Percentiles rank a stretch among this genome's conserved stretches.
phyloP scores from a whole-genome alignment of 164 flowering plant genomes.

The Amborella trichopoda region DNA sequence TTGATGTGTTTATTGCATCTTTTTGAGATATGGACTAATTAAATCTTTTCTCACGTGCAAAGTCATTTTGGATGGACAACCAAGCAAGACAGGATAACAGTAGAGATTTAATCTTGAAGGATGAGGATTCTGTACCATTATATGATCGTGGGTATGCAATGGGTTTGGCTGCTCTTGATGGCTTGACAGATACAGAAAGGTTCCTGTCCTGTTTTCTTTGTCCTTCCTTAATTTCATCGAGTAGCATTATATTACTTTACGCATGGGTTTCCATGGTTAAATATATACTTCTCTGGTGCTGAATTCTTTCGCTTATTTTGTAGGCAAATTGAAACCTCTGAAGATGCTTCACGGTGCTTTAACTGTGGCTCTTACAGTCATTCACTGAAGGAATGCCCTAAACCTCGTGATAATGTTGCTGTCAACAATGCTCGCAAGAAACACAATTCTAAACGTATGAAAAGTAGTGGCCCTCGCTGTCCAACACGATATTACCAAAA shows the following conservation, averaged over 20 bases:
- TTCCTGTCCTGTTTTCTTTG: conserved; percentile 16
- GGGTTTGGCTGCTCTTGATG: conserved; percentile 52
- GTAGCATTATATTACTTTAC: too few relatives aligned
- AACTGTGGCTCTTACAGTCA: conserved; percentile 91
- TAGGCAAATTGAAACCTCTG: conserved; percentile 44
- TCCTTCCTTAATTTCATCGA: too few relatives aligned
- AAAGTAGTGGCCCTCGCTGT: conserved; percentile 34
- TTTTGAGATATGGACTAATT: too few relatives aligned
- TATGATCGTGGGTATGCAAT: conserved; percentile 84
- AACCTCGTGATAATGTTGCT: conserved; percentile 81
- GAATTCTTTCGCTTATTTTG: conserved; percentile 2
- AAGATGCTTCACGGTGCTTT: conserved; percentile 68
- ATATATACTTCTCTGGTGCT: not conserved
- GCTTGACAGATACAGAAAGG: conserved; percentile 42
- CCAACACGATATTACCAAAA: conserved; percentile 69
- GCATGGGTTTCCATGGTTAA: not conserved
- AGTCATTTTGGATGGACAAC: conserved; percentile 90
- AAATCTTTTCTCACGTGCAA: conserved; percentile 10
- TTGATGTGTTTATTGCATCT: too few relatives aligned
- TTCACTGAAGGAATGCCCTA: conserved; percentile 83
- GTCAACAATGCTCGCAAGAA: conserved; percentile 77
- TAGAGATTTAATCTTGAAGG: conserved; percentile 24
- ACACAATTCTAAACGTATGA: conserved; percentile 45
- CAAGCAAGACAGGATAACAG: conserved; percentile 27
- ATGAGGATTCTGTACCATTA: conserved; percentile 47